Conservation (phyloP, 441 rosid genomes). For the Adansonia grandidieri region DNA sequence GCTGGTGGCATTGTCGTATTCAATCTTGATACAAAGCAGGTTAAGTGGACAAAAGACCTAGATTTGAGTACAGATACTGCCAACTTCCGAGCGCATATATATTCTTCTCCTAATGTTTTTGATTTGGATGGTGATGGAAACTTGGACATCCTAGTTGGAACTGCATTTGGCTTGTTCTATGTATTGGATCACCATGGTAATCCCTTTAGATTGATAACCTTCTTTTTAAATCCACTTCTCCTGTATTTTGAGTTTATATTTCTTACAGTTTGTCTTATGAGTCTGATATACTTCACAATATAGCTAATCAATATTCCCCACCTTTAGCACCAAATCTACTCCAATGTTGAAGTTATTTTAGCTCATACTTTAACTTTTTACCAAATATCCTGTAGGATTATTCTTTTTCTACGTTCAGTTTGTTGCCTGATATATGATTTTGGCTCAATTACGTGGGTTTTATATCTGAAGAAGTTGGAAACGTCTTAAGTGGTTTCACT, state of each 20-base stretch:
- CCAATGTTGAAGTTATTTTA: background rate
- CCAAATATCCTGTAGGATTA: background rate
- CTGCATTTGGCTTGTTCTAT: conserved; percentile 95
- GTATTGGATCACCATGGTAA: conserved; percentile 95
- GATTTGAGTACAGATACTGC: conserved; percentile 83
- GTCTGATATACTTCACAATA: background rate
- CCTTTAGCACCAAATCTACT: background rate
- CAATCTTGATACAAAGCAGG: conserved; percentile 96
- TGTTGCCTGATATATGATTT: background rate
- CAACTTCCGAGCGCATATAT: conserved; percentile 79
- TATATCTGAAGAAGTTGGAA: background rate
- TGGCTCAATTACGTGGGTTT: background rate
- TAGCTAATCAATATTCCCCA: background rate
- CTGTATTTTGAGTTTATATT: background rate
- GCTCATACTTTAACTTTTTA: background rate
- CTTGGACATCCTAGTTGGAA: conserved; percentile 97
- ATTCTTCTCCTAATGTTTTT: conserved; percentile 92
- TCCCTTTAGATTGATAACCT: conserved; percentile 21
- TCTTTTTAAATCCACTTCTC: conserved; percentile 8
- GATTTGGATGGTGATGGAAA: conserved; percentile 99
- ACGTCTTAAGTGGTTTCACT: background rate
- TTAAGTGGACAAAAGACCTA: conserved; percentile 83
- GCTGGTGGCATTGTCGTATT: conserved; percentile 89
- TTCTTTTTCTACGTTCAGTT: background rate
- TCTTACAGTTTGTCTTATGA: conserved; percentile 1